These are phyloP conservation scores for Fusarium neocosmosporiellum DNA, from an alignment of 2,329 filamentous ascomycete genomes.

Conservation along the genomic window DNA sequence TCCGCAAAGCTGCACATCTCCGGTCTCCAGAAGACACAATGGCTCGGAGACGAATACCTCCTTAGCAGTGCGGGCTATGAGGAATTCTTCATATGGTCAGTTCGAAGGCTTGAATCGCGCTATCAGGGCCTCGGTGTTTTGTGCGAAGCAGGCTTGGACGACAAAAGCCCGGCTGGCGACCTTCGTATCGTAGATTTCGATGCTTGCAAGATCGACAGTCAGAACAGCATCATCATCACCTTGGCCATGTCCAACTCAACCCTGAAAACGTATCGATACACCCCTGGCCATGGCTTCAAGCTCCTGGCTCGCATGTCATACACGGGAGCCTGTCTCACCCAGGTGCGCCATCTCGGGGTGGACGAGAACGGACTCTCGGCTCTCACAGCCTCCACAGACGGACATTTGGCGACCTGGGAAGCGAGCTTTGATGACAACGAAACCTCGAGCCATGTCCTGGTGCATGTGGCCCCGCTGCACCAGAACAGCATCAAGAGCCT, in stretches of 20 bases:
- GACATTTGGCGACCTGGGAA: conserved; percentile 64
- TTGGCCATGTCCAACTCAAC: conserved; percentile 88
- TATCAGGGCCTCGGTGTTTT: conserved; percentile 65
- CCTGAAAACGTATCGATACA: conserved; percentile 70
- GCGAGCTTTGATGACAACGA: conserved; percentile 21
- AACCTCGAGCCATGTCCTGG: conserved; percentile 40
- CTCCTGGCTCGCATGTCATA: conserved; percentile 68
- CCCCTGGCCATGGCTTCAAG: conserved; percentile 53
- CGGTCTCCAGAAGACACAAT: conserved; percentile 84
- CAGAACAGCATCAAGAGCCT: conserved; percentile 83
- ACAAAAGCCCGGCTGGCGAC: conserved; percentile 68
- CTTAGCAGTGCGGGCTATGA: conserved; percentile 90
- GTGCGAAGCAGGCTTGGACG: conserved; percentile 65
- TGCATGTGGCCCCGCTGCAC: conserved; percentile 66
- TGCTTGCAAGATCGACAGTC: conserved; percentile 49
- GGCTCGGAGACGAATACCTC: conserved; percentile 77
- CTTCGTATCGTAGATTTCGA: conserved; percentile 87
- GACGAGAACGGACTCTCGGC: conserved; percentile 51
- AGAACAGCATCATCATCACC: conserved; percentile 66
- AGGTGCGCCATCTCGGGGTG: conserved; percentile 60
- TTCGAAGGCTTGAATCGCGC: conserved; percentile 64
- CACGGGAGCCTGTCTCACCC: conserved; percentile 81
- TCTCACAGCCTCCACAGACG: conserved; percentile 84
- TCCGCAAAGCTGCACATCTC: conserved; percentile 82
- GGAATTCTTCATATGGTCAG: conserved; percentile 88